Base-by-base conservation (phyloP, 495 filamentous ascomycete genomes). In the Penicillium simplicissimum region DNA sequence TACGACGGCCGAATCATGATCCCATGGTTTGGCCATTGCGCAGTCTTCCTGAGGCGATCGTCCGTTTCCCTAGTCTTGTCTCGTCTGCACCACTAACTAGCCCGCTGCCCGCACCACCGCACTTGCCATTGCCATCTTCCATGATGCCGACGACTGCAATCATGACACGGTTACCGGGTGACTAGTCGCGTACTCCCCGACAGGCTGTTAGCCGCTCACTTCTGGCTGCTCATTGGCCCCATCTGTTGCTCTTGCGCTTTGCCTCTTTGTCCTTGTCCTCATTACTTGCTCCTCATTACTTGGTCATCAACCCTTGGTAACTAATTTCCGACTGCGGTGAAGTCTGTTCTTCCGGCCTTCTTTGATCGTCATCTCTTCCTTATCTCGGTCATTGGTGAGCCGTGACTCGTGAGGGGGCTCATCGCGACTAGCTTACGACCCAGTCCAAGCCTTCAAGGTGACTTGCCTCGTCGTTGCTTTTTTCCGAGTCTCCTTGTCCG, bases 181-280 rank as follows among this genome's bases (percentile, higher is more conserved):
- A 67, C 65, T 67, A 64, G 61, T 67, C 61, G 56, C 59, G 61
- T 65, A 67, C 61, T 47, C 61, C 65, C 62, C 61, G 62, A 61
- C 55, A 52, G 57, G 52, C n/a, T 58, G 48, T 65, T 61, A 65
- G 63, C 63, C 63, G 63, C 63, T 56, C 43, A n/a, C 38, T 19
- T 10, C 19, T 42, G 28, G 34, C 33, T 36, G 17, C 42, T 51
- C 23, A 64, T 64, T 67, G 53, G 61, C 8, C 17, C 45, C 45
- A 31, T 49, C 45, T 48, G 25, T 15, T 42, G n/a, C 40, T 43
- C 40, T 11, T 11, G 42, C 17, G 42, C 17, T 1, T 23, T 23
- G 42, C 42, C 42, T 45, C 42, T 45, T 47, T 47, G 23, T 25
- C 43, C 19, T 13, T 49, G 28, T 31, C 23, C 14, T 31, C 28